A percentile compares a stretch with the other conserved stretches of the same genome.
Evolutionary conservation across 148 eudicot genomes (phyloP).

Genomic region (Silene latifolia): DNA sequence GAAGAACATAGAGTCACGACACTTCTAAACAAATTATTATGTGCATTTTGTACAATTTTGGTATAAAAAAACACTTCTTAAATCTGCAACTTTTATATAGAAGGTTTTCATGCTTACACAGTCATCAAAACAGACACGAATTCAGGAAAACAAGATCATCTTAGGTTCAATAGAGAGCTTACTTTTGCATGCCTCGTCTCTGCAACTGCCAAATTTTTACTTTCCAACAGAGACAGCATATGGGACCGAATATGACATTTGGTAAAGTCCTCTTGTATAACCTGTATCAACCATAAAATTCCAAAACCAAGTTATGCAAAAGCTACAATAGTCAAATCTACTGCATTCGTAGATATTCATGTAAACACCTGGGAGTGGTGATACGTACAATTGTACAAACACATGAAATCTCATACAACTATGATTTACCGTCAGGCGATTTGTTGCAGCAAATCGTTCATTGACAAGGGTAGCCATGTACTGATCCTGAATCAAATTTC

Average conservation of each 20-base stretch:
- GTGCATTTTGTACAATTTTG: neutral
- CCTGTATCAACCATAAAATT: constrained; percentile 38
- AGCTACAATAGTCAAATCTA: neutral
- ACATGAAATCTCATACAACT: neutral
- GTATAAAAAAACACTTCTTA: too few species aligned
- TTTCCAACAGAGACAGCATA: constrained; percentile 49
- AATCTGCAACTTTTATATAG: neutral
- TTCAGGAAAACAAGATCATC: neutral
- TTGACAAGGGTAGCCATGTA: constrained; percentile 78
- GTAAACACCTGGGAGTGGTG: neutral
- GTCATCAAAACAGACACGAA: neutral
- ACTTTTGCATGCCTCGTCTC: constrained; percentile 62
- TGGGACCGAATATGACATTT: constrained; percentile 70
- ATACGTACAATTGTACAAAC: neutral
- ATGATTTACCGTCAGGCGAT: constrained; percentile 53
- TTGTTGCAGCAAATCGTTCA: constrained; percentile 60
- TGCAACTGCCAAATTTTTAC: constrained; percentile 37
- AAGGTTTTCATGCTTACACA: neutral
- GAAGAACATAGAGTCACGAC: neutral
- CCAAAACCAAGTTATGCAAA: neutral
- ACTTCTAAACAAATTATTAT: neutral
- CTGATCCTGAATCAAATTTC: constrained; percentile 54
- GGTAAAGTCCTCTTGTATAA: constrained; percentile 85
- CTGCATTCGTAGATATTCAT: neutral
- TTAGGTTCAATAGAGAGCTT: constrained; percentile 20